phyloP scores from a whole-genome alignment of 768 basidiomycete genomes.

The Suillus luteus region DNA sequence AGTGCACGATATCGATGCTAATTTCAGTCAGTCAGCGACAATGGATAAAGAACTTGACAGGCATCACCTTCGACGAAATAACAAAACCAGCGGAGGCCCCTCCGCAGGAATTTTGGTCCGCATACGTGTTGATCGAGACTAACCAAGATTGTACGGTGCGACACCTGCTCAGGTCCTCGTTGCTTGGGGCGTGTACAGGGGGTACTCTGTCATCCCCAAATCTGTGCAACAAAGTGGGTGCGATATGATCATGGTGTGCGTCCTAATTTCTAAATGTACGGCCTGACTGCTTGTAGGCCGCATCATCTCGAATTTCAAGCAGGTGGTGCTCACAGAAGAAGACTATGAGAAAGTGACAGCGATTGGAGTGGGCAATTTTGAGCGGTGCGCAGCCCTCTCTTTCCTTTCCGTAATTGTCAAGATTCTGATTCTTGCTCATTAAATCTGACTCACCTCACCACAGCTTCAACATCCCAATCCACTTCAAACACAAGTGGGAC shows the following conservation, averaged over 20 bases:
- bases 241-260: slow-evolving; percentile 8
- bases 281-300: slow-evolving; percentile 41
- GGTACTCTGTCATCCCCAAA: slow-evolving; percentile 85
- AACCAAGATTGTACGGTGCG: too few species aligned
- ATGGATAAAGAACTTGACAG: too few species aligned
- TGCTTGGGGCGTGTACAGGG: slow-evolving; percentile 76
- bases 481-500: slow-evolving; percentile 64
- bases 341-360: slow-evolving; percentile 58
- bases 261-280: not conserved
- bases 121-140: too few species aligned
- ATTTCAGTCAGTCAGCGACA: too few species aligned
- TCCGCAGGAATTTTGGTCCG: too few species aligned
- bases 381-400: slow-evolving; percentile 29
- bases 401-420: not conserved
- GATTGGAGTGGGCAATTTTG: slow-evolving; percentile 40
- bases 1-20: too few species aligned
- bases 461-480: slow-evolving; percentile 61
- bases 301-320: slow-evolving; percentile 77
- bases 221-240: slow-evolving; percentile 58
- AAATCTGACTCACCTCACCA: too few species aligned
- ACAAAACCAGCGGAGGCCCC: too few species aligned
- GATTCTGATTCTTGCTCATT: too few species aligned
- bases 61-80: too few species aligned
- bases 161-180: slow-evolving; percentile 82
- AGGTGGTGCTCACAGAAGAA: slow-evolving; percentile 64